Evolutionary conservation across 164 flowering plant genomes (phyloP), one percentile per base, ranked within the genome.

Genomic region (Cinnamomum chago): DNA sequence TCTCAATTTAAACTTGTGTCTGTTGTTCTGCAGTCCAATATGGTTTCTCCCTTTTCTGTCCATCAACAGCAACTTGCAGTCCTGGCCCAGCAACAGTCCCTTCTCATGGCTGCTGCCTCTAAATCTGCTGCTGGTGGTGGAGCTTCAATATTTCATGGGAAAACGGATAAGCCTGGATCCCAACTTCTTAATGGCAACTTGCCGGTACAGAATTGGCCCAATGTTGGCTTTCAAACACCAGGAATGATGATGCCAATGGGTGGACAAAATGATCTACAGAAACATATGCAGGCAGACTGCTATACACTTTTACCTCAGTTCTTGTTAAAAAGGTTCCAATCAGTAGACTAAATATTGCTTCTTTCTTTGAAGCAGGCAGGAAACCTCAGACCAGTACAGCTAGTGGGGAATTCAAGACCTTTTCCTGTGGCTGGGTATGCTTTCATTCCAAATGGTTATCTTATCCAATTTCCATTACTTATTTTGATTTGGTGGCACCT

Each of bases 41-140:
- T 92, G 87, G 93, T 88, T 50, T 95, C 97, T 0, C 97, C 98
- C 66, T 95, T 86, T 83, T 72, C 95, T 65, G 12, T 83, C 80
- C 97, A 90, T 82, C 98, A 95, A 74, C 97, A 95, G 76, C 98
- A 95, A 77, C 86, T 95, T 66, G 92, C 91, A 1, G 85, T 92
- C 87, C 80, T 92, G 75, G 94, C 93, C 23, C 95, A 95, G 68
- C 97, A 93, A 66, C 99, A 90, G 78, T 84, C 95, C 62, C 86
- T 95, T 82, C 81, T 89, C n/a, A 86, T 93, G 94, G 95, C 94
- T 70, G 97, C 97, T 72, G 92, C 97, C 65, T 82, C 89, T 58
- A 88, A 86, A 76, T 80, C 91, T 68, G 82, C 75, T 55, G 28
- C 33, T 52, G 88, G 78, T 66, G 60, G 60, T 55, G 47, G 47